These are phyloP conservation scores for Phytophthora litchii DNA, from an alignment of 352 stramenopile genomes.

Conservation along the genomic window DNA sequence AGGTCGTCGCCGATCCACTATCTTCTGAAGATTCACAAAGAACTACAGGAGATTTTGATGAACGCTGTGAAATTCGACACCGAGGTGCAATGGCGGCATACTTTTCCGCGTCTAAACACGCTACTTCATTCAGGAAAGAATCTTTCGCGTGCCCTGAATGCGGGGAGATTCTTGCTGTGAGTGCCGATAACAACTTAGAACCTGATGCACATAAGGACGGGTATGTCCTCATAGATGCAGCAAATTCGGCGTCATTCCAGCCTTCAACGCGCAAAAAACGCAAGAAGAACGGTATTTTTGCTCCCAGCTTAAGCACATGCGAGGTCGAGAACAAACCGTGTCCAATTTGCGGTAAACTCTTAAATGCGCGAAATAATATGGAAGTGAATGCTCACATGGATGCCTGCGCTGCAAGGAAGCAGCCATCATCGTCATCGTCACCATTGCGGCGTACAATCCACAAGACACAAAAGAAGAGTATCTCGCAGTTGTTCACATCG, in stretches of 20 bases:
- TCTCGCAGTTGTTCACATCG: constrained; percentile 8
- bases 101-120: not conserved
- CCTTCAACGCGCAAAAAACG: constrained; percentile 4
- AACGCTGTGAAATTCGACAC: constrained; percentile 1
- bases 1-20: constrained; percentile 17
- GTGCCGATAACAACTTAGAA: not conserved
- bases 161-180: constrained; percentile 17
- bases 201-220: not conserved
- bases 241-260: not conserved
- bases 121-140: constrained; percentile 4
- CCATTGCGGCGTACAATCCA: constrained; percentile 6
- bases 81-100: not conserved
- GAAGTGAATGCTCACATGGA: constrained; percentile 76
- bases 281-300: constrained; percentile 16
- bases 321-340: constrained; percentile 38
- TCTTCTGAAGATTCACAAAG: constrained; percentile 2
- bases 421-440: constrained; percentile 6
- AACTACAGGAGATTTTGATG: constrained; percentile 4
- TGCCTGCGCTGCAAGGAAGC: constrained; percentile 40
- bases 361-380: constrained; percentile 56
- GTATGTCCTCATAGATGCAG: not conserved
- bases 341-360: constrained; percentile 58
- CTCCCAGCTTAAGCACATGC: not conserved
- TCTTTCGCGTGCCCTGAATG: constrained; percentile 37
- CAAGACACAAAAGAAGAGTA: constrained; percentile 23